Percentiles rank a stretch among this genome's conserved stretches.
These are phyloP conservation scores for Aspergillus bertholletiae DNA, from an alignment of 495 filamentous ascomycete species.

Conservation along the genomic window DNA sequence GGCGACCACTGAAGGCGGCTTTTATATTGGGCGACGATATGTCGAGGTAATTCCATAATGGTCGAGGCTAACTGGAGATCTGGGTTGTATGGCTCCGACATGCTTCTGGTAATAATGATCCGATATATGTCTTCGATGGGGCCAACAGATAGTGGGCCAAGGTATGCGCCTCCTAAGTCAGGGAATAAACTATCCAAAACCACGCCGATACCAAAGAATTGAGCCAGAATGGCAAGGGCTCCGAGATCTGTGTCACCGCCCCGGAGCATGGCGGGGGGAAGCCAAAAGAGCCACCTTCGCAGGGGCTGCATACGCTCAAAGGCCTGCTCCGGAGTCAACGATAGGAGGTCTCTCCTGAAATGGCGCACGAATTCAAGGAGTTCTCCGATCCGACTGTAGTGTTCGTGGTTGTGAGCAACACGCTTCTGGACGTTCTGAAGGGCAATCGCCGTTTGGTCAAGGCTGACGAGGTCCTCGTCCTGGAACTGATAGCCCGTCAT, in stretches of 20 bases:
- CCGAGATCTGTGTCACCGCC: slow-evolving; percentile 37
- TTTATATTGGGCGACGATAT: slow-evolving; percentile 34
- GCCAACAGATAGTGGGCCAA: slow-evolving; percentile 69
- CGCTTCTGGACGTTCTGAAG: slow-evolving; percentile 69
- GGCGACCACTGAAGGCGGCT: slow-evolving; percentile 36
- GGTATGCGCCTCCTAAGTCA: slow-evolving; percentile 82
- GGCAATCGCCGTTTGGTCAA: slow-evolving; percentile 48
- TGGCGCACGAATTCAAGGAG: slow-evolving; percentile 77
- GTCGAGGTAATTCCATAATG: slow-evolving; percentile 39
- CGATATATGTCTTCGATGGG: slow-evolving; percentile 77
- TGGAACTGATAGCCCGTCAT: slow-evolving; percentile 42
- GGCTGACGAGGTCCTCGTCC: slow-evolving; percentile 64
- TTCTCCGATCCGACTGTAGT: slow-evolving; percentile 71
- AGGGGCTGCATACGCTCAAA: slow-evolving; percentile 85
- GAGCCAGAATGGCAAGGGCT: slow-evolving; percentile 63
- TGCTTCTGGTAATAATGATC: slow-evolving; percentile 36
- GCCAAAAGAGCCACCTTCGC: slow-evolving; percentile 92
- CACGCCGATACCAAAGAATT: slow-evolving; percentile 86
- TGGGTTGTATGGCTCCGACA: slow-evolving; percentile 32
- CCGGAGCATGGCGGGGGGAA: slow-evolving; percentile 72
- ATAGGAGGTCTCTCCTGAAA: slow-evolving; percentile 69
- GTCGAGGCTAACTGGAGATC: slow-evolving; percentile 31
- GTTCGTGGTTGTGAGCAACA: slow-evolving; percentile 68
- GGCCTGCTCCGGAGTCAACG: slow-evolving; percentile 70
- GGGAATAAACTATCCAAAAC: slow-evolving; percentile 88